Percentiles rank a stretch among this genome's conserved stretches.
These are phyloP conservation scores for Moesziomyces antarcticus DNA, from an alignment of 1,284 basidiomycete genomes.

Conservation along the genomic window DNA sequence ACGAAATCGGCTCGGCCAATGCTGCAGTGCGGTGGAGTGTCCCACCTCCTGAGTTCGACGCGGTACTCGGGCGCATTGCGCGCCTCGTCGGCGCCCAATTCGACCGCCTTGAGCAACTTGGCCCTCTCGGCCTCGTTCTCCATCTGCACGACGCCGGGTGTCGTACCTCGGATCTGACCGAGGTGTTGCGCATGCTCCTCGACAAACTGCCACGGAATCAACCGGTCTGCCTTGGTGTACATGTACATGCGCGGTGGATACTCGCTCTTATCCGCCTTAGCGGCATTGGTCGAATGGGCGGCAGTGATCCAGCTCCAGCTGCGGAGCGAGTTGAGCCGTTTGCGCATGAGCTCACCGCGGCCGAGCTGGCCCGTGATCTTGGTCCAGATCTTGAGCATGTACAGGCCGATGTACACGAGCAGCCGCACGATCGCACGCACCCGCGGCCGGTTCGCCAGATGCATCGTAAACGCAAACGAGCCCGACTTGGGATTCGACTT, in stretches of 20 bases:
- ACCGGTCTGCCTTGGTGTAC: constrained; percentile 54
- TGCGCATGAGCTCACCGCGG: constrained; percentile 47
- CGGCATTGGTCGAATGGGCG: constrained; percentile 9
- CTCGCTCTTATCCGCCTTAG: background rate
- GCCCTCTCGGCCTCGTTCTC: constrained; percentile 24
- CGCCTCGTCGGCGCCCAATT: background rate
- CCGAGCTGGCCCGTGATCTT: constrained; percentile 27
- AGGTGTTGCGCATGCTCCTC: constrained; percentile 54
- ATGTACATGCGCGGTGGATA: constrained; percentile 58
- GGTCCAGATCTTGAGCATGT: constrained; percentile 36
- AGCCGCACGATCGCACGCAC: constrained; percentile 33
- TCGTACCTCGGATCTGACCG: constrained; percentile 11
- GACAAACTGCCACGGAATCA: constrained; percentile 53
- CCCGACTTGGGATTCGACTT: constrained; percentile 43
- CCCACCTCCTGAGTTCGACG: constrained; percentile 54
- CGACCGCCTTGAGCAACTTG: constrained; percentile 3
- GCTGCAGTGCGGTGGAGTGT: constrained; percentile 53
- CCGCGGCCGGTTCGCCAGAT: constrained; percentile 39
- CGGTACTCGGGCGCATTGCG: constrained; percentile 12
- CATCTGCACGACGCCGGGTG: constrained; percentile 34
- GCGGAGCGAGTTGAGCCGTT: constrained; percentile 38
- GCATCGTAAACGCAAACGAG: constrained; percentile 55
- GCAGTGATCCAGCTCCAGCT: constrained; percentile 53
- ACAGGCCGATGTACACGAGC: constrained; percentile 37
- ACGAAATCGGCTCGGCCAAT: constrained; percentile 51